Base-by-base conservation (phyloP, 495 filamentous ascomycete genomes). In the Collariella sp. region DNA sequence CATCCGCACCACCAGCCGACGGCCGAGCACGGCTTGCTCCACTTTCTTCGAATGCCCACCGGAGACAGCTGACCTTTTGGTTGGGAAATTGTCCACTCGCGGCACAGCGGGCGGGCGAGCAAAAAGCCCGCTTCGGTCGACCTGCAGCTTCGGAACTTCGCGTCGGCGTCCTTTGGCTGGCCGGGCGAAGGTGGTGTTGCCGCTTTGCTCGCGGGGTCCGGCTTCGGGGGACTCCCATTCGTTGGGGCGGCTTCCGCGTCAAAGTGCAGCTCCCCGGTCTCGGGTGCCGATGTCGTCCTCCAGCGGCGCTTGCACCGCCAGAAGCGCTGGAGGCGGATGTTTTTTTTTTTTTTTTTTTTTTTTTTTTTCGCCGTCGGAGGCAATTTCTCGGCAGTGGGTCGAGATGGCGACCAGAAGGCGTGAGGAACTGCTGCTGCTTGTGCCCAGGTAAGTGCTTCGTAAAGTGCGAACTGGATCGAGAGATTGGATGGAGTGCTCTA, bases 81-180 rank as follows among this genome's bases (percentile, higher is more conserved):
- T n/a, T 4, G 26, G 49, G 45, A 44, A 35, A 20, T 39, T 11
- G 40, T n/a, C 41, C 46, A 38, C 48, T 41, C 26, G 40, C 24
- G 19, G 46, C 46, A 47, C 33, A 40, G 16, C 15, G 43, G 7
- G 50, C 26, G 31, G n/a, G 31, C 18, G 23, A 46, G 46, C 51
- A 23, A 47, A 31, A 33, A 36, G 44, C 51, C 57, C 52, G 20
- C 31, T 59, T 59, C 43, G 39, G 52, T 55, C 57, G 57, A 52
- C 39, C 47, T 59, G 57, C 57, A 59, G 57, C 41, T 40, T 41
- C 43, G 47, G 41, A 29, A 39, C n/a, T 35, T 47, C 22, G 43
- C 40, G 22, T 23, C 43, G 20, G 19, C 33, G 13, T 49, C 5
- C 36, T 41, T 13, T 41, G 23, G 24, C 22, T 41, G 43, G 22